Conservation (phyloP, 2,329 filamentous ascomycete species). For the Juglanconis juglandina region DNA sequence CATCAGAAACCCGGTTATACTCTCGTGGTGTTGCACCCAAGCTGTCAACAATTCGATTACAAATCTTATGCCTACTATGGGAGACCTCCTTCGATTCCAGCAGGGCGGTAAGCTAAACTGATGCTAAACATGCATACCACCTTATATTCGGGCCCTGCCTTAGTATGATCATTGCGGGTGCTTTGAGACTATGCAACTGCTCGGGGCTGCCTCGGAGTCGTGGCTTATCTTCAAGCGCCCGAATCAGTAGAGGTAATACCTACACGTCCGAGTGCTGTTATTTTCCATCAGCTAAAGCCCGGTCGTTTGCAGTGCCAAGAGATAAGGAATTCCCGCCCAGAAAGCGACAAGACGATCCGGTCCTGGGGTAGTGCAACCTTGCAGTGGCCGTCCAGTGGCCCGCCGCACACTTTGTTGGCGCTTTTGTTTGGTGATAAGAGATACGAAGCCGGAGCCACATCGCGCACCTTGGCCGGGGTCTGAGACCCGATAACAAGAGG, state of each 20-base stretch:
- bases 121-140: not conserved
- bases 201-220: not conserved
- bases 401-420: not conserved
- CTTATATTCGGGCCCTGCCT: not conserved
- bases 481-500: not conserved
- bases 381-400: not conserved
- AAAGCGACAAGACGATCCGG: not conserved
- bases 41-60: no score
- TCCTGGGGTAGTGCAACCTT: not conserved
- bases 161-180: not conserved
- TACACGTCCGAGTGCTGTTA: not conserved
- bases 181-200: not conserved
- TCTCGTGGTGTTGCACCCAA: no score
- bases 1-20: no score
- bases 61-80: no score
- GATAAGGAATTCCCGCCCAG: constrained; percentile 6
- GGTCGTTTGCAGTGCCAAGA: constrained; percentile 6
- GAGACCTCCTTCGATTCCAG: not conserved
- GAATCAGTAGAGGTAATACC: no score
- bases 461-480: constrained; percentile 2
- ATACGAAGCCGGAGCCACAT: constrained; percentile 3
- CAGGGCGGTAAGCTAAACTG: not conserved
- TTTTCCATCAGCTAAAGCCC: not conserved
- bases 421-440: constrained; percentile 12
- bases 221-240: not conserved